phyloP scores from a whole-genome alignment of 2,329 filamentous ascomycete species.

The Fusarium cyanostomum region DNA sequence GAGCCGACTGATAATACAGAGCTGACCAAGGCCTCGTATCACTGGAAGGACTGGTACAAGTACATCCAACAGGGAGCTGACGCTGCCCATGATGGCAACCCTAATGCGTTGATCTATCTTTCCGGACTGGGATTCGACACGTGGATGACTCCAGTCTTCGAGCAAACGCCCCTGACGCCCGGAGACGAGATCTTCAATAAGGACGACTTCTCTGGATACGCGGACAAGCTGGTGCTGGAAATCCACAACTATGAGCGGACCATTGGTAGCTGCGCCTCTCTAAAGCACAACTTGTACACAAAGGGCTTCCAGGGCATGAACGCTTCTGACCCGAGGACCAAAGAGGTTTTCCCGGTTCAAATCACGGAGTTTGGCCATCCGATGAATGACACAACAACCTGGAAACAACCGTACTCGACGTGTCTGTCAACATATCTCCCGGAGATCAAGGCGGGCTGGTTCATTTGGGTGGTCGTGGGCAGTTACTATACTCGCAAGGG shows the following conservation, averaged over 20 bases:
- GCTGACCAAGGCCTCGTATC: slow-evolving; percentile 54
- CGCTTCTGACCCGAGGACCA: slow-evolving; percentile 45
- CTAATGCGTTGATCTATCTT: slow-evolving; percentile 63
- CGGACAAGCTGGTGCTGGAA: slow-evolving; percentile 66
- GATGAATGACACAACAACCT: slow-evolving; percentile 58
- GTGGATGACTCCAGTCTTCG: slow-evolving; percentile 59
- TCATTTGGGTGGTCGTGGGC: slow-evolving; percentile 66
- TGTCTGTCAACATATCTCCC: slow-evolving; percentile 62
- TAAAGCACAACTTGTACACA: slow-evolving; percentile 57
- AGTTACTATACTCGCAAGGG: slow-evolving; percentile 67
- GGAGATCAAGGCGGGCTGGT: slow-evolving; percentile 61
- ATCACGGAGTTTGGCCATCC: slow-evolving; percentile 65
- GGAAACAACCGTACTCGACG: slow-evolving; percentile 59
- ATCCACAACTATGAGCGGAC: slow-evolving; percentile 67
- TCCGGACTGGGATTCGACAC: slow-evolving; percentile 67
- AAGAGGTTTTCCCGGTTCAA: slow-evolving; percentile 53
- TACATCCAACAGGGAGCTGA: slow-evolving; percentile 58
- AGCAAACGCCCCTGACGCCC: slow-evolving; percentile 58
- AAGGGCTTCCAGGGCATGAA: slow-evolving; percentile 64
- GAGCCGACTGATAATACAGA: slow-evolving; percentile 48
- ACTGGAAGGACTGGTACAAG: slow-evolving; percentile 65
- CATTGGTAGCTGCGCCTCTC: slow-evolving; percentile 56
- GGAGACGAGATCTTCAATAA: slow-evolving; percentile 55
- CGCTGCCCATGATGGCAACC: slow-evolving; percentile 61
- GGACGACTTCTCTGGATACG: slow-evolving; percentile 58